Percentiles rank a stretch among this genome's conserved stretches.
Evolutionary conservation across 2,329 filamentous ascomycete species (phyloP).

Genomic region (Pezicula rhizophila): DNA sequence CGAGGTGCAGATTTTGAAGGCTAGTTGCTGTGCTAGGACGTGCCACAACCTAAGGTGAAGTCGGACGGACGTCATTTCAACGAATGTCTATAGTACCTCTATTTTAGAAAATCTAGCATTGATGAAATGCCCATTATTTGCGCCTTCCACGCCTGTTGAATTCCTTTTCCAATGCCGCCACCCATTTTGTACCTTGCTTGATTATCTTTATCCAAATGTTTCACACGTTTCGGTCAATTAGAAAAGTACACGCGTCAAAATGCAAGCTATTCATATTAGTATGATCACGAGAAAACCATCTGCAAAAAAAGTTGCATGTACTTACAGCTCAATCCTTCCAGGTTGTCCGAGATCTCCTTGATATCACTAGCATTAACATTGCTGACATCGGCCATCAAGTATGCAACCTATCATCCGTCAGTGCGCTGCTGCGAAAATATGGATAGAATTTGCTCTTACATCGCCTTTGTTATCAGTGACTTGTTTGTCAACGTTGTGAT

Average conservation of each 20-base stretch:
- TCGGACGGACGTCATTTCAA: no score
- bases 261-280: conserved; percentile 25
- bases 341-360: conserved; percentile 74
- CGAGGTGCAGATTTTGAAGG: no score
- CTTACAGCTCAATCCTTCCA: conserved; percentile 78
- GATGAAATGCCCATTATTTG: background rate
- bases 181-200: conserved; percentile 1
- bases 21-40: no score
- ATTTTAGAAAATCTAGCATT: background rate
- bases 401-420: conserved; percentile 58
- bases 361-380: conserved; percentile 75
- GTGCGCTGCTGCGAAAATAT: background rate
- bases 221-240: conserved; percentile 12
- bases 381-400: conserved; percentile 97
- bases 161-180: conserved; percentile 6
- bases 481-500: conserved; percentile 98
- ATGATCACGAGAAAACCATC: background rate
- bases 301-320: background rate
- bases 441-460: conserved; percentile 37
- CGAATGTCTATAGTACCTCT: no score
- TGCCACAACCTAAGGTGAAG: no score
- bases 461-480: conserved; percentile 94
- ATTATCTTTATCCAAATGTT: conserved; percentile 2
- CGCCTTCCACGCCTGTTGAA: conserved; percentile 17
- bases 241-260: conserved; percentile 32